A percentile compares a stretch with the other conserved stretches of the same genome.
Conservation (phyloP, 176 grass and related monocot genomes). For the Guadua angustifolia region DNA sequence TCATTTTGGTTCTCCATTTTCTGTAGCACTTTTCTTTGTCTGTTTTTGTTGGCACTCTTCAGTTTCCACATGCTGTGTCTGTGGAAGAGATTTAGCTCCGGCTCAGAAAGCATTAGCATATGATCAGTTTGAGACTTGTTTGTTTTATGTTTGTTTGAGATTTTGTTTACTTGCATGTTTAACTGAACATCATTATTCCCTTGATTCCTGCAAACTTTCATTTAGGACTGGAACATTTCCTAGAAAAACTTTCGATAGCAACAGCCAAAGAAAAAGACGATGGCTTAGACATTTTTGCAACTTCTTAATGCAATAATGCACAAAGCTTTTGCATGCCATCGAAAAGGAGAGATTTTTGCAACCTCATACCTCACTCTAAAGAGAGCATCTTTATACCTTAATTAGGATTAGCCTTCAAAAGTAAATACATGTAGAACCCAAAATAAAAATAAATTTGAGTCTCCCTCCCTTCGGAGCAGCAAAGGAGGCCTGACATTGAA, state of each 20-base stretch:
- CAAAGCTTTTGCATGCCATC: too few relatives aligned
- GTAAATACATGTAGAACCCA: too few relatives aligned
- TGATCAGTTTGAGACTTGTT: background rate
- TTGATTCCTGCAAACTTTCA: background rate
- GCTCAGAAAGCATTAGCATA: background rate
- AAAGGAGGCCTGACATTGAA: slow-evolving; percentile 11
- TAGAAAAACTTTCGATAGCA: background rate
- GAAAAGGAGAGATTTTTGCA: too few relatives aligned
- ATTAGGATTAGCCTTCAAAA: too few relatives aligned
- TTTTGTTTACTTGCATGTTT: background rate
- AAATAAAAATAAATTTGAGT: too few relatives aligned
- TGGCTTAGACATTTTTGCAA: background rate
- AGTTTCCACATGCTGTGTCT: background rate
- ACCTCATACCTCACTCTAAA: too few relatives aligned
- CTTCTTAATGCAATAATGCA: too few relatives aligned
- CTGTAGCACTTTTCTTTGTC: background rate
- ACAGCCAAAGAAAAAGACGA: background rate
- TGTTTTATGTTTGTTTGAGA: background rate
- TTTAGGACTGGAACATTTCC: background rate
- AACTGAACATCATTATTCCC: background rate
- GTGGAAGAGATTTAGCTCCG: background rate
- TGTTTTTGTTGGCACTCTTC: background rate
- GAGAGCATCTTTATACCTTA: too few relatives aligned
- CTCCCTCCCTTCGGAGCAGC: background rate
- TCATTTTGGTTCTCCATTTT: slow-evolving; percentile 19